These are phyloP conservation scores for Fusarium setosum DNA, from an alignment of 2,329 filamentous ascomycete genomes.

Conservation along the genomic window DNA sequence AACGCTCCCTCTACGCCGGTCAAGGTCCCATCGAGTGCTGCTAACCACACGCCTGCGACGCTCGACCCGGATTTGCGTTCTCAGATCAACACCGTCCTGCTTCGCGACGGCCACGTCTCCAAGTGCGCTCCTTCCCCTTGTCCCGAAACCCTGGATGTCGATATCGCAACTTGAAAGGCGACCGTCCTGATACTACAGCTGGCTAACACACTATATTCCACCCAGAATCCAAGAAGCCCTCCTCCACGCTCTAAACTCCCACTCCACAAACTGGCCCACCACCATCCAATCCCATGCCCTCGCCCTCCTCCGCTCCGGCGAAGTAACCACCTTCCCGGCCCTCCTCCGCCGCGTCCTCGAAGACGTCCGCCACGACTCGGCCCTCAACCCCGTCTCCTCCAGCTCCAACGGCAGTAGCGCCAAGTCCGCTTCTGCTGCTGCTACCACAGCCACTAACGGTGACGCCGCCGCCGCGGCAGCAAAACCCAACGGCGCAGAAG, in stretches of 20 bases:
- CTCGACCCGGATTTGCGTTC: constrained; percentile 72
- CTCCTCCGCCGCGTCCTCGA: constrained; percentile 71
- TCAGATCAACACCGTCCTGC: constrained; percentile 69
- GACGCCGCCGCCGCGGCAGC: constrained; percentile 45
- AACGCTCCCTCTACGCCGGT: constrained; percentile 65
- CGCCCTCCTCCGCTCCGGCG: constrained; percentile 68
- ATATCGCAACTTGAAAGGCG: no score
- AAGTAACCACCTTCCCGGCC: constrained; percentile 69
- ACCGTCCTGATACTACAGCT: neutral
- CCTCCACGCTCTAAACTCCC: constrained; percentile 70
- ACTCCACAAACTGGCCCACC: constrained; percentile 72
- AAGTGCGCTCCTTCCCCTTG: constrained; percentile 56
- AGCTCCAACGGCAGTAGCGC: constrained; percentile 44
- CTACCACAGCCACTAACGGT: constrained; percentile 19
- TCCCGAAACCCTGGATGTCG: no score
- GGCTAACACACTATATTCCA: constrained; percentile 15
- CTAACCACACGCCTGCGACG: constrained; percentile 69
- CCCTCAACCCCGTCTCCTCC: constrained; percentile 41
- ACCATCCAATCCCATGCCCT: constrained; percentile 69
- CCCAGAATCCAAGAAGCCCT: constrained; percentile 72
- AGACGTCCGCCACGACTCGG: constrained; percentile 66
- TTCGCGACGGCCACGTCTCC: constrained; percentile 68
- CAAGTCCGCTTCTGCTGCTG: constrained; percentile 49
- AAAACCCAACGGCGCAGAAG: constrained; percentile 43
- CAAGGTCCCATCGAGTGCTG: constrained; percentile 69